phyloP scores from a whole-genome alignment of 495 filamentous ascomycete species.

The Podospora didyma region DNA sequence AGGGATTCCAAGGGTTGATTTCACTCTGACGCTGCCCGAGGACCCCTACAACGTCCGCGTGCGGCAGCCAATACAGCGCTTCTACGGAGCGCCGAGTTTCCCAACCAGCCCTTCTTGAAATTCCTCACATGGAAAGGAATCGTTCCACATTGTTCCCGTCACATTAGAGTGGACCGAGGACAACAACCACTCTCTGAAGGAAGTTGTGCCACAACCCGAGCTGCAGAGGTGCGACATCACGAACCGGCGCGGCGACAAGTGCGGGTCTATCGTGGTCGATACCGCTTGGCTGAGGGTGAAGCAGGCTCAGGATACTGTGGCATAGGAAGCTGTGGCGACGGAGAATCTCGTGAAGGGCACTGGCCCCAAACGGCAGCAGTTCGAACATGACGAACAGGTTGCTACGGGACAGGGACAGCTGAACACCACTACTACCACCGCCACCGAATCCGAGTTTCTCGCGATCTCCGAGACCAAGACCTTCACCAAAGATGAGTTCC shows the following conservation, averaged over 20 bases:
- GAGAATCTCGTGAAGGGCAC: too few relatives aligned
- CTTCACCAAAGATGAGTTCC: conserved; percentile 24
- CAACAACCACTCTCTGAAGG: too few relatives aligned
- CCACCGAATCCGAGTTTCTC: conserved; percentile 20
- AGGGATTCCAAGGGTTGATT: too few relatives aligned
- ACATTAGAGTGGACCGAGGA: too few relatives aligned
- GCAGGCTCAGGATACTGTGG: too few relatives aligned
- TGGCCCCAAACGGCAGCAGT: too few relatives aligned
- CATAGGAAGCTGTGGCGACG: too few relatives aligned
- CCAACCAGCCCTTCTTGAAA: background rate
- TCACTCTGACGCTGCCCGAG: background rate
- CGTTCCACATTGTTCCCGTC: background rate
- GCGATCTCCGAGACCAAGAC: conserved; percentile 31
- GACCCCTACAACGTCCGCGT: background rate
- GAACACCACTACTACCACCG: background rate
- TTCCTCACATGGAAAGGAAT: background rate
- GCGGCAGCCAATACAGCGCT: background rate
- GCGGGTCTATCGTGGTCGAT: background rate
- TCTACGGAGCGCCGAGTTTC: background rate
- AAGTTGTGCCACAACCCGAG: too few relatives aligned
- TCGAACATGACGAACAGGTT: too few relatives aligned
- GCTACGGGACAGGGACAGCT: background rate
- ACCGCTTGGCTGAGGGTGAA: background rate
- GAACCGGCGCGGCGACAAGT: background rate
- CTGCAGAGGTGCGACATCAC: background rate